These are phyloP conservation scores for carrot (Daucus carota) DNA, from an alignment of 129 eudicot species.

Conservation along the genomic window DH1_v3.0 NC_030385.2:43701501-43702000, in stretches of 20 bases:
- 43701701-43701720: slow-evolving; percentile 1
- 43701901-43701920: too few species aligned
- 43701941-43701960: too few species aligned
- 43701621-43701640: background rate
- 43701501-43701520: background rate
- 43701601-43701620: background rate
- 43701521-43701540: background rate
- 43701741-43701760: background rate
- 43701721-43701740: background rate
- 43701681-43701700: background rate
- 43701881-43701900: too few species aligned
- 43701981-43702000: too few species aligned
- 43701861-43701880: too few species aligned
- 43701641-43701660: slow-evolving; percentile 2
- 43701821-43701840: too few species aligned
- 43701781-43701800: too few species aligned
- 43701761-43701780: too few species aligned
- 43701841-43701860: too few species aligned
- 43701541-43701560: background rate
- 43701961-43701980: too few species aligned
- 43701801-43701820: background rate
- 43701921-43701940: too few species aligned
- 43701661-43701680: background rate
- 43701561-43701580: background rate
- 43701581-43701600: background rate